These are phyloP conservation scores for Trametes gibbosa DNA, from an alignment of 768 basidiomycete genomes.

Conservation along the genomic window DNA sequence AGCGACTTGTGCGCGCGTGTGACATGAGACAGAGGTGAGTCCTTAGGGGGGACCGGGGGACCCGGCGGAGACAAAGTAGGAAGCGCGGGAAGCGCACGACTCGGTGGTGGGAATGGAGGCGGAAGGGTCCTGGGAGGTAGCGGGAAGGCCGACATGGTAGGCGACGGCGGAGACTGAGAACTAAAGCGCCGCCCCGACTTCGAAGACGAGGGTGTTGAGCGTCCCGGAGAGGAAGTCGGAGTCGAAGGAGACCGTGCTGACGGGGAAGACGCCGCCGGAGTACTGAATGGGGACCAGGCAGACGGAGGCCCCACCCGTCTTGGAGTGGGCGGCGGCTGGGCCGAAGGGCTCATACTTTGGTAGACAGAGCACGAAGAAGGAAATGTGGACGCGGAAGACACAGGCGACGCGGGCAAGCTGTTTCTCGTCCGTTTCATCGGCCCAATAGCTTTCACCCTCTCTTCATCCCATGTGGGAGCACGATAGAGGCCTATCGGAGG, in stretches of 20 bases:
- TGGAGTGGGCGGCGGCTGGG: background rate
- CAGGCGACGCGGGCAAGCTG: conserved; percentile 14
- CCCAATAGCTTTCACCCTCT: background rate
- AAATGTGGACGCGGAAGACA: conserved; percentile 16
- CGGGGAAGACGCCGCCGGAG: background rate
- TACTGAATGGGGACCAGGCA: conserved; percentile 13
- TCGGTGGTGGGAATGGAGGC: background rate
- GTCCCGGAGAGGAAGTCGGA: background rate
- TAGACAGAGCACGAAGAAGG: conserved; percentile 21
- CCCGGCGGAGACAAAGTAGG: background rate
- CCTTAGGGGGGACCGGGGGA: conserved; percentile 9
- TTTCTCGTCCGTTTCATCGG: conserved; percentile 9
- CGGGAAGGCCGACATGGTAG: background rate
- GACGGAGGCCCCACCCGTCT: conserved; percentile 3
- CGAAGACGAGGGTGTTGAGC: background rate
- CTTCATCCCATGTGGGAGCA: conserved; percentile 8
- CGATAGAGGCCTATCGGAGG: background rate
- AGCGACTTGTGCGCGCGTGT: conserved; percentile 9
- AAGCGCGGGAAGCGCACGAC: conserved; percentile 1
- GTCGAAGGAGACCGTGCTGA: background rate
- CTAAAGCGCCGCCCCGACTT: background rate
- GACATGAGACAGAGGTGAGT: background rate
- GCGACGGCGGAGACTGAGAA: background rate
- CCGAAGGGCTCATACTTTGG: background rate
- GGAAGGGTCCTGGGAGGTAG: conserved; percentile 2